Evolutionary conservation across 352 stramenopile species (phyloP).

Genomic region (Pythium phragmitis): DNA sequence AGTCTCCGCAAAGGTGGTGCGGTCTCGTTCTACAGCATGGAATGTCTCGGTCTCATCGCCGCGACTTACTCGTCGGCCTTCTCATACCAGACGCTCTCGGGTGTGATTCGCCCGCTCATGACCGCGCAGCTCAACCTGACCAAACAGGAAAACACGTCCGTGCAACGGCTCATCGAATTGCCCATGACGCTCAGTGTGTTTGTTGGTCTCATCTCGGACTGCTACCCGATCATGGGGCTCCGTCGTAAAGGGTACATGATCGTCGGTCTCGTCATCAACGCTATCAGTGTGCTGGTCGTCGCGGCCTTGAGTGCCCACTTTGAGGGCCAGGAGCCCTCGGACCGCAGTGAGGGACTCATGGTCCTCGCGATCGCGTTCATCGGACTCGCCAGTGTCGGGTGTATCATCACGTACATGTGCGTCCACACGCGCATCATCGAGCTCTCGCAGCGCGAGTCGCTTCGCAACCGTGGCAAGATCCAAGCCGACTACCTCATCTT

Average conservation of each 20-base stretch:
- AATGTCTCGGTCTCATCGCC: conserved; percentile 60
- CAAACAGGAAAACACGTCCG: conserved; percentile 40
- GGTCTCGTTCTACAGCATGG: conserved; percentile 52
- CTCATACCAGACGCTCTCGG: conserved; percentile 56
- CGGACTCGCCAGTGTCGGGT: conserved; percentile 49
- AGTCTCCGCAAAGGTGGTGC: conserved; percentile 62
- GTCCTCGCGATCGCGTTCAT: conserved; percentile 43
- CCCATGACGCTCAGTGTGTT: conserved; percentile 90
- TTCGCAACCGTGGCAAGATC: conserved; percentile 55
- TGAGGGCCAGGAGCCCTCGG: conserved; percentile 27
- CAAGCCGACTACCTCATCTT: conserved; percentile 65
- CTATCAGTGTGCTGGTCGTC: conserved; percentile 54
- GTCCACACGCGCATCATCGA: conserved; percentile 65
- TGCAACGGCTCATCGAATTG: conserved; percentile 69
- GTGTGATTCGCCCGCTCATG: conserved; percentile 56
- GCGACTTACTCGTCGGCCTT: conserved; percentile 71
- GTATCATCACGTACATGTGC: conserved; percentile 65
- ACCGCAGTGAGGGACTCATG: conserved; percentile 35
- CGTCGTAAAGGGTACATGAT: conserved; percentile 92
- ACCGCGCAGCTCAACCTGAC: conserved; percentile 49
- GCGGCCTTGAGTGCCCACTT: conserved; percentile 51
- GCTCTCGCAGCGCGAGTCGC: conserved; percentile 57
- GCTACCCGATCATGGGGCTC: conserved; percentile 88
- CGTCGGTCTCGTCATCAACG: conserved; percentile 70
- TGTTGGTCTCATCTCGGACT: conserved; percentile 88